These are phyloP conservation scores for Schizophyllum commune DNA, from an alignment of 1,284 basidiomycete genomes.

Conservation along the genomic window DNA sequence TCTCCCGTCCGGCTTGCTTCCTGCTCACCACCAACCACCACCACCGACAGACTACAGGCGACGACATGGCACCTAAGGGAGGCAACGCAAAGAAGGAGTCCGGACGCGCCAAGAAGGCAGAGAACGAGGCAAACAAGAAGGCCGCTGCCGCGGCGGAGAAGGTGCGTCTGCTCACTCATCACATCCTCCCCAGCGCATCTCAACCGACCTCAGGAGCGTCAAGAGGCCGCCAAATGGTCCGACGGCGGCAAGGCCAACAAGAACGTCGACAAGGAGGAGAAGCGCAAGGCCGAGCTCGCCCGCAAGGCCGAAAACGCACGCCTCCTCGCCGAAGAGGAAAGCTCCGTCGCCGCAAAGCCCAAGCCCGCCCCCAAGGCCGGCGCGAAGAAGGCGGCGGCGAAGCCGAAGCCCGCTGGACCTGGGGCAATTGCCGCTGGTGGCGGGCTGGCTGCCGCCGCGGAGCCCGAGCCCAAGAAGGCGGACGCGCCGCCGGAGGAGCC, in stretches of 20 bases:
- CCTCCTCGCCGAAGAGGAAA: constrained; percentile 82
- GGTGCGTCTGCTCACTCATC: constrained; percentile 27
- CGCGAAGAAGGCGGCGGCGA: constrained; percentile 38
- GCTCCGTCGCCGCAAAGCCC: constrained; percentile 50
- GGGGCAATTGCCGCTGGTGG: constrained; percentile 73
- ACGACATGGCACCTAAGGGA: constrained; percentile 73
- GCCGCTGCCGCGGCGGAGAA: constrained; percentile 50
- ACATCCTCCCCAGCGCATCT: too few relatives aligned
- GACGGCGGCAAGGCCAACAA: constrained; percentile 55
- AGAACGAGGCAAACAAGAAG: constrained; percentile 80
- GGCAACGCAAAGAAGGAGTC: constrained; percentile 86
- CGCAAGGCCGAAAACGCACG: constrained; percentile 74
- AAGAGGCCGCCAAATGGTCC: constrained; percentile 77
- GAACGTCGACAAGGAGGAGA: constrained; percentile 64
- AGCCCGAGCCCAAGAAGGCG: constrained; percentile 22
- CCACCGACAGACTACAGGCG: background rate
- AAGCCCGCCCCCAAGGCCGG: constrained; percentile 64
- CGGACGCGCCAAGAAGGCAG: constrained; percentile 86
- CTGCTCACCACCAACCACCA: background rate
- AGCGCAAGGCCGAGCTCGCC: constrained; percentile 64
- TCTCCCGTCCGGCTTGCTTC: background rate
- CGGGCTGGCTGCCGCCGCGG: constrained; percentile 24
- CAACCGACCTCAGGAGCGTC: constrained; percentile 53
- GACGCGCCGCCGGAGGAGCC: constrained; percentile 32
- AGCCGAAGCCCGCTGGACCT: constrained; percentile 57